phyloP scores from a whole-genome alignment of 345 rosid species.

The Camelina neglecta region DNA sequence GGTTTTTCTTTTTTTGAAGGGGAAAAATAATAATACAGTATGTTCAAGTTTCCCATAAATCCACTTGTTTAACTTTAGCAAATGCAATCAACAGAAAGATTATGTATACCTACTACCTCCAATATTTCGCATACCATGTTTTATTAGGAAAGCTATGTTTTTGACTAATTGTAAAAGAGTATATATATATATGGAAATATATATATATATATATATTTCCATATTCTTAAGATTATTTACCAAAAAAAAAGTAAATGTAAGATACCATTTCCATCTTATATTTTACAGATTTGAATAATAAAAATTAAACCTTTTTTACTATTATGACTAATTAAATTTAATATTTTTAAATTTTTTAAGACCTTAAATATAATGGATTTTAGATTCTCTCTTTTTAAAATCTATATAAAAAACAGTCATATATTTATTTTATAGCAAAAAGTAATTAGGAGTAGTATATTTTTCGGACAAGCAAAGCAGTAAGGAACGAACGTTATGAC shows the following conservation, averaged over 20 bases:
- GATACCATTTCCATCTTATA: too few relatives aligned
- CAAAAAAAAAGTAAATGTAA: too few relatives aligned
- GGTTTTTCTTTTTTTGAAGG: background rate
- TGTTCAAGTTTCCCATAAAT: background rate
- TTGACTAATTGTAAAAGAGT: background rate
- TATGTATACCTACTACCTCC: background rate
- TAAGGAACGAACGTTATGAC: constrained; percentile 29
- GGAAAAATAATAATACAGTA: background rate
- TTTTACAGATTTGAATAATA: too few relatives aligned
- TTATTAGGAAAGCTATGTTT: background rate
- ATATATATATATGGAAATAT: background rate
- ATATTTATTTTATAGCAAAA: too few relatives aligned
- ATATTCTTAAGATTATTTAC: background rate
- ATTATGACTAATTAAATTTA: too few relatives aligned
- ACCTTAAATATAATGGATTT: too few relatives aligned
- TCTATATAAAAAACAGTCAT: too few relatives aligned
- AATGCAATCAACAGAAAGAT: background rate
- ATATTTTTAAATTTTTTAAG: too few relatives aligned
- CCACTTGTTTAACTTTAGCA: background rate
- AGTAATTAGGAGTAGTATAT: too few relatives aligned
- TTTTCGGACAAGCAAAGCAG: constrained; percentile 14
- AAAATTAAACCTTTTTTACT: too few relatives aligned
- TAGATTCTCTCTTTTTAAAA: too few relatives aligned
- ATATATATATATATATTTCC: background rate
- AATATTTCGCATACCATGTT: background rate